Evolutionary conservation across 2,329 filamentous ascomycete species (phyloP).

Genomic region (Chaetothyriales sp.): DNA sequence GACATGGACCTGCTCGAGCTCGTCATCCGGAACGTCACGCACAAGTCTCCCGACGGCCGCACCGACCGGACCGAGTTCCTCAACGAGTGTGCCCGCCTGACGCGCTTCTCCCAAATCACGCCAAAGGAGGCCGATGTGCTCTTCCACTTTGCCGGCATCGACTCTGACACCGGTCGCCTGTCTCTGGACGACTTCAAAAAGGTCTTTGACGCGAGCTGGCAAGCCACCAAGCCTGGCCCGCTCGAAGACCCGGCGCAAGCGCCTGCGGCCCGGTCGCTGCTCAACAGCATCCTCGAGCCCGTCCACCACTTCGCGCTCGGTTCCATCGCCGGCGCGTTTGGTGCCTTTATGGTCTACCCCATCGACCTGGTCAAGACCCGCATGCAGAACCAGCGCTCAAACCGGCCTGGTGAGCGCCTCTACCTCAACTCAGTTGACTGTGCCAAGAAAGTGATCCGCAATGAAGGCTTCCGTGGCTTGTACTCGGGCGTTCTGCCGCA

Average conservation of each 20-base stretch:
- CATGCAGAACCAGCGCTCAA: constrained; percentile 89
- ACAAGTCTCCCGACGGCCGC: constrained; percentile 73
- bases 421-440: constrained; percentile 98
- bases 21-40: constrained; percentile 74
- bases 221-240: constrained; percentile 40
- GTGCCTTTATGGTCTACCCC: constrained; percentile 98
- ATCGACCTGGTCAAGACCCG: constrained; percentile 98
- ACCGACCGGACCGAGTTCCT: constrained; percentile 91
- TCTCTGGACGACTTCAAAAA: constrained; percentile 78
- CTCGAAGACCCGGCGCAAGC: constrained; percentile 30
- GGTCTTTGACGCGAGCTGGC: constrained; percentile 88
- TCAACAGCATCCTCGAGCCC: constrained; percentile 59
- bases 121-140: constrained; percentile 98
- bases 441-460: constrained; percentile 79
- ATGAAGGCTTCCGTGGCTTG: constrained; percentile 77
- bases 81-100: constrained; percentile 80
- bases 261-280: constrained; percentile 41
- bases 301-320: constrained; percentile 83
- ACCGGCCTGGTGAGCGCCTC: constrained; percentile 67
- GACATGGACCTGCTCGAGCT: constrained; percentile 97
- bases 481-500: constrained; percentile 94
- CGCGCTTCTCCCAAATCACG: constrained; percentile 89
- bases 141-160: constrained; percentile 92
- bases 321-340: constrained; percentile 84
- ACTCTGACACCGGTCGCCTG: constrained; percentile 75